Conservation (phyloP, 2,329 filamentous ascomycete species). For the Allantophomopsis lycopodina region DNA sequence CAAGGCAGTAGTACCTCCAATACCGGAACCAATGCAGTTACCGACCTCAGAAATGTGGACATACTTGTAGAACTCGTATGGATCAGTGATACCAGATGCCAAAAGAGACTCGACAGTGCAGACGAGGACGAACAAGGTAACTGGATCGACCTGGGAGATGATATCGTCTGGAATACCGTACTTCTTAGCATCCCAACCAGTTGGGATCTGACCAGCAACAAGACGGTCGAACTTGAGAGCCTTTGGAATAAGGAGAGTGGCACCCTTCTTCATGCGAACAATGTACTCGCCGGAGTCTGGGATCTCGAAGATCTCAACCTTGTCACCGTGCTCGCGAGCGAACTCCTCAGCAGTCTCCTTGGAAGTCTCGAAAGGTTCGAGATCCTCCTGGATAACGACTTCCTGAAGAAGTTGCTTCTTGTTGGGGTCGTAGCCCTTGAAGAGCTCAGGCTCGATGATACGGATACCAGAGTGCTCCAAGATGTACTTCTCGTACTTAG, state of each 20-base stretch:
- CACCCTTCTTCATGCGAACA: slow-evolving; percentile 89
- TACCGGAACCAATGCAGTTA: slow-evolving; percentile 97
- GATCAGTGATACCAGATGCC: slow-evolving; percentile 90
- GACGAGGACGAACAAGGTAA: slow-evolving; percentile 89
- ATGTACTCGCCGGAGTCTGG: slow-evolving; percentile 88
- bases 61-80: slow-evolving; percentile 99
- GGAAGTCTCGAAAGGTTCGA: slow-evolving; percentile 92
- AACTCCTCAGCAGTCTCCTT: slow-evolving; percentile 98
- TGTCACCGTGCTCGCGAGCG: slow-evolving; percentile 91
- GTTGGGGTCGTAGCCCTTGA: slow-evolving; percentile 92
- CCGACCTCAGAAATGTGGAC: slow-evolving; percentile 96
- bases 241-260: slow-evolving; percentile 90
- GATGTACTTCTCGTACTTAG: slow-evolving; percentile 94
- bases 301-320: slow-evolving; percentile 95
- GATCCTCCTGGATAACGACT: slow-evolving; percentile 91
- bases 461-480: slow-evolving; percentile 95
- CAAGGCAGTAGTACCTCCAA: slow-evolving; percentile 85
- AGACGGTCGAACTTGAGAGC: slow-evolving; percentile 93
- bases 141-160: slow-evolving; percentile 91
- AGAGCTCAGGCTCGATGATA: slow-evolving; percentile 92
- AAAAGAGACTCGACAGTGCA: slow-evolving; percentile 86
- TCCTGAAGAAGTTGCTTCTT: slow-evolving; percentile 98
- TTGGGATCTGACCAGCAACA: slow-evolving; percentile 92
- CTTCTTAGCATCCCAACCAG: slow-evolving; percentile 90
- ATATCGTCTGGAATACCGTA: slow-evolving; percentile 98